phyloP scores from a whole-genome alignment of 257 asterid genomes.

The Phtheirospermum japonicum region DNA sequence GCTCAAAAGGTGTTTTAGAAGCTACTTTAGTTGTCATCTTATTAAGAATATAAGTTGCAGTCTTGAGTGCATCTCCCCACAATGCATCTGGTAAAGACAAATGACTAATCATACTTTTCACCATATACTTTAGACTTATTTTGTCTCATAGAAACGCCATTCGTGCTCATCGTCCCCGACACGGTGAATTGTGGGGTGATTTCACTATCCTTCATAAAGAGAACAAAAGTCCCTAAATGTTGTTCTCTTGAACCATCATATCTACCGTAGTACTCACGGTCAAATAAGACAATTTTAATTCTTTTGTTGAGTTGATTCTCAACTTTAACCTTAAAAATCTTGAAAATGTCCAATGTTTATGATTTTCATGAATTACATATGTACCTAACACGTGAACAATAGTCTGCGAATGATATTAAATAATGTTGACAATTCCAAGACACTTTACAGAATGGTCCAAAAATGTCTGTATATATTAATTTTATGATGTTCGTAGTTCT shows the following conservation, averaged over 20 bases:
- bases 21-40: too few species aligned
- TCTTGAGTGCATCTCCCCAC: neutral
- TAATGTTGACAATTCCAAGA: too few species aligned
- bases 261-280: neutral
- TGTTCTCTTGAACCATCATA: neutral
- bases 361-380: conserved; percentile 1
- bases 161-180: neutral
- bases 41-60: neutral
- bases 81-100: neutral
- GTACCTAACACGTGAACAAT: neutral
- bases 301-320: neutral
- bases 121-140: neutral
- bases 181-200: neutral
- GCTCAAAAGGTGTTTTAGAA: too few species aligned
- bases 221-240: neutral
- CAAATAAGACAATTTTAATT: neutral
- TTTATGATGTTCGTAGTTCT: neutral
- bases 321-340: neutral
- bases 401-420: too few species aligned
- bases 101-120: neutral
- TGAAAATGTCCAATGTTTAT: neutral
- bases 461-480: neutral
- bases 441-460: neutral
- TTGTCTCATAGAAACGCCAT: neutral
- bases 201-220: neutral